Base-by-base conservation (phyloP, 768 basidiomycete species). In the Tulasnella sp. region DNA sequence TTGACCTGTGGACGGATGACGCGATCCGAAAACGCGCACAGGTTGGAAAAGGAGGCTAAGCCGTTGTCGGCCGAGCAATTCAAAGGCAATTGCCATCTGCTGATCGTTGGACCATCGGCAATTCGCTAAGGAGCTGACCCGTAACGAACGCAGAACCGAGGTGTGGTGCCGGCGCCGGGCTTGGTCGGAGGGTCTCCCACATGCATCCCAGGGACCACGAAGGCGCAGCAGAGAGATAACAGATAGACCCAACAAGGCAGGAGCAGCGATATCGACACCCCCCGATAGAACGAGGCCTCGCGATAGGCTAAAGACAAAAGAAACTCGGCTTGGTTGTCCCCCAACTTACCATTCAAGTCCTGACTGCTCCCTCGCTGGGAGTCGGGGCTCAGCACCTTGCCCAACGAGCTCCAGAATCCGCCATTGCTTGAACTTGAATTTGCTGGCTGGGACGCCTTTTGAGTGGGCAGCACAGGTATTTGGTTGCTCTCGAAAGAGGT, bases 1-100 rank as follows among this genome's bases (percentile, higher is more conserved):
- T 72, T 23, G 71, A 39, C 71, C 71, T 72, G 37, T 72, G 71
- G 37, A 46, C 71, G 71, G 71, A 72, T 72, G 71, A 72, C 71
- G 71, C 71, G 71, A 72, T 72, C 71, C 71, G 71, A 72, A 37
- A 67, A 35, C 61, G 23, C 32, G 61, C 61, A 67, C 61, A 67
- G 61, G 26, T 35, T 16, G 26, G 61, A 67, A 44, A 67, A 67
- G 61, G 61, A 67, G 61, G 32, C 61, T 67, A 29, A 67, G 61
- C 61, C 61, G 1, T 35, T 67, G 61, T 67, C 61, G 61, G 61
- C 61, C 61, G 61, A 67, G 23, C 26, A 3, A 67, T 67, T 67
- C 61, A 67, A 57, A 67, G 61, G 61, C 61, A 67, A 67, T 67
- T 29, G 61, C 61, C 35, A 67, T 67, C 61, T 67, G 61, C 61